Percentiles rank a stretch among this genome's conserved stretches.
phyloP scores from a whole-genome alignment of 2,329 filamentous ascomycete genomes.

The Thermoascus crustaceus region DNA sequence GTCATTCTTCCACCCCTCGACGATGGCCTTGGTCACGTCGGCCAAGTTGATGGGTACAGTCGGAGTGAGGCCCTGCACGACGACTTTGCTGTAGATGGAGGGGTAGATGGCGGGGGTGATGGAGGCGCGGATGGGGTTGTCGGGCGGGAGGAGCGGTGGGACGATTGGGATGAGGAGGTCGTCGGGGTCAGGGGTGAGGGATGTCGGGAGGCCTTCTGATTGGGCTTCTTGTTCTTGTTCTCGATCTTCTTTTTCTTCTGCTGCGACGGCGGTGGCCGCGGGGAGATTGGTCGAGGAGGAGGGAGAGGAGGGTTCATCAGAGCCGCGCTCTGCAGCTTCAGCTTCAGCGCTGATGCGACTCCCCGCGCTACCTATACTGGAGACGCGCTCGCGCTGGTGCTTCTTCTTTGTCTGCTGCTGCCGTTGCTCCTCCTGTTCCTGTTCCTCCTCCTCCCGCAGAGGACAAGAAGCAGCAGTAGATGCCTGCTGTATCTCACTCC shows the following conservation, averaged over 20 bases:
- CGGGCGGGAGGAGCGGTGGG: constrained; percentile 61
- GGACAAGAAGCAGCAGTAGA: constrained; percentile 6
- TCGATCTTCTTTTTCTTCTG: constrained; percentile 9
- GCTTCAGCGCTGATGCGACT: not conserved
- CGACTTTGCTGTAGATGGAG: constrained; percentile 82
- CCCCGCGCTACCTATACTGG: not conserved
- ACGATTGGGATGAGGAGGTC: constrained; percentile 64
- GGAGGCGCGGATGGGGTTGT: constrained; percentile 67
- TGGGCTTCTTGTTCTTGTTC: constrained; percentile 25
- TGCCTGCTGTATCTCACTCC: constrained; percentile 11
- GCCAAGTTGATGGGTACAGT: constrained; percentile 79
- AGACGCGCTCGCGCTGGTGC: not conserved
- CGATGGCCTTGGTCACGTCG: constrained; percentile 72
- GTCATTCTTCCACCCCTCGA: constrained; percentile 85
- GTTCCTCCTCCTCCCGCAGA: not conserved
- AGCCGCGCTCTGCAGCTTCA: not conserved
- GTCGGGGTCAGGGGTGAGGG: constrained; percentile 32
- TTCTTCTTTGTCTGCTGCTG: constrained; percentile 1
- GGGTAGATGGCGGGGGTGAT: constrained; percentile 68
- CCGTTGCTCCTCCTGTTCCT: not conserved
- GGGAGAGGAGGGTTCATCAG: not conserved
- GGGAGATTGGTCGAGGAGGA: not conserved
- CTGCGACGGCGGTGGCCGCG: not conserved
- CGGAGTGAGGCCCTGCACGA: constrained; percentile 70
- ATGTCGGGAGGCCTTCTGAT: too few relatives aligned